Conservation (phyloP, 495 filamentous ascomycete genomes). For the Amphirosellinia nigrospora region DNA sequence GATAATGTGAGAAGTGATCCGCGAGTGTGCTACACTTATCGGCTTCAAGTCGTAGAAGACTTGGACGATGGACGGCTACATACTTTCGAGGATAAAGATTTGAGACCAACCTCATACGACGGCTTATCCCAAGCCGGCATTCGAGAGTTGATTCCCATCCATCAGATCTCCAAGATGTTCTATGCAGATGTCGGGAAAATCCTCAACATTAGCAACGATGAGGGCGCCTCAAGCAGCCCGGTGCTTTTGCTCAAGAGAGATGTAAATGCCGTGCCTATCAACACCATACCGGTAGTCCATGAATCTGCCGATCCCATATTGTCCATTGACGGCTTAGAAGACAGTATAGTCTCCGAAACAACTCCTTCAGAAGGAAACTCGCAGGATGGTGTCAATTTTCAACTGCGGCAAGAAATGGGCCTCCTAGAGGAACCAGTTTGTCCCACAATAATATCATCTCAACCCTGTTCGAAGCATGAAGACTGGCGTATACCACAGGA, state of each 20-base stretch:
- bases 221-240: constrained; percentile 79
- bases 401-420: constrained; percentile 62
- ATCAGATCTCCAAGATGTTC: constrained; percentile 94
- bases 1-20: constrained; percentile 30
- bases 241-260: constrained; percentile 89
- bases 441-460: constrained; percentile 5
- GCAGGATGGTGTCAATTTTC: constrained; percentile 71
- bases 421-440: not conserved
- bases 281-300: constrained; percentile 32
- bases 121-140: constrained; percentile 78
- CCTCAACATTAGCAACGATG: constrained; percentile 82
- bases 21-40: constrained; percentile 74
- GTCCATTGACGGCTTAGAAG: constrained; percentile 26
- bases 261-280: constrained; percentile 72
- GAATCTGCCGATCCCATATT: not conserved
- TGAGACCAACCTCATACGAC: constrained; percentile 67
- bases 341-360: constrained; percentile 23
- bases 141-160: constrained; percentile 81
- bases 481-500: constrained; percentile 75
- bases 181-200: constrained; percentile 96
- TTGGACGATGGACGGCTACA: constrained; percentile 90
- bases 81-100: constrained; percentile 70
- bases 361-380: constrained; percentile 34
- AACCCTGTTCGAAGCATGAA: constrained; percentile 4
- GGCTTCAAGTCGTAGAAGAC: constrained; percentile 89